Conservation (phyloP, 2,329 filamentous ascomycete genomes). For the Pseudogymnoascus sp. region DNA sequence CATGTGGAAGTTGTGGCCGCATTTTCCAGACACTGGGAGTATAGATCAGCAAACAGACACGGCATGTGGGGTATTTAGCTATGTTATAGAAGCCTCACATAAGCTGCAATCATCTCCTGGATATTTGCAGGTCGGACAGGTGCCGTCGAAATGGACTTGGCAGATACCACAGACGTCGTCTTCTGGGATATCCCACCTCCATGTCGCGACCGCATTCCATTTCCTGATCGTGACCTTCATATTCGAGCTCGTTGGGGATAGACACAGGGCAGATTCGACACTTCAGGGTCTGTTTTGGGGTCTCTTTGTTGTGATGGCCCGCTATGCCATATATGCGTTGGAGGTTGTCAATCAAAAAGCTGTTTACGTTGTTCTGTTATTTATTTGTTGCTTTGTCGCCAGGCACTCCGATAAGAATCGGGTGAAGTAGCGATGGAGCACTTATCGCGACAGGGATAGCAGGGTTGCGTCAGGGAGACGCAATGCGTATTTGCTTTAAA, state of each 20-base stretch:
- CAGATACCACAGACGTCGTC: constrained; percentile 98
- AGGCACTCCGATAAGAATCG: neutral
- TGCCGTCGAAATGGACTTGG: constrained; percentile 94
- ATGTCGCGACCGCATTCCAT: constrained; percentile 91
- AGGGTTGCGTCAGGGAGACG: constrained; percentile 6
- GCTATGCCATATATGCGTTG: neutral
- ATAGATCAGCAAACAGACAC: neutral
- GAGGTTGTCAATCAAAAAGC: neutral
- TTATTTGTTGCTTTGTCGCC: neutral
- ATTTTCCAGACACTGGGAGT: constrained; percentile 78
- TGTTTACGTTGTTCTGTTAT: neutral
- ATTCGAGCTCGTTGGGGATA: constrained; percentile 11
- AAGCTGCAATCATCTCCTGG: constrained; percentile 93
- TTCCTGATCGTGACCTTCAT: constrained; percentile 96
- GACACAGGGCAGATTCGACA: neutral
- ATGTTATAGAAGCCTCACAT: constrained; percentile 49
- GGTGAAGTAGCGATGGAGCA: constrained; percentile 1
- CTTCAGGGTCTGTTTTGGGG: neutral
- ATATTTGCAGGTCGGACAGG: constrained; percentile 95
- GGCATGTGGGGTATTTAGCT: neutral
- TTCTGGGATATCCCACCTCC: constrained; percentile 95
- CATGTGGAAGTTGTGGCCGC: constrained; percentile 97
- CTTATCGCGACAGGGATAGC: constrained; percentile 3
- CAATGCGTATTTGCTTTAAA: neutral
- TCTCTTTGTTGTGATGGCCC: neutral